Evolutionary conservation across 768 basidiomycete genomes (phyloP).

Genomic region (Naganishia vishniacii): DNA sequence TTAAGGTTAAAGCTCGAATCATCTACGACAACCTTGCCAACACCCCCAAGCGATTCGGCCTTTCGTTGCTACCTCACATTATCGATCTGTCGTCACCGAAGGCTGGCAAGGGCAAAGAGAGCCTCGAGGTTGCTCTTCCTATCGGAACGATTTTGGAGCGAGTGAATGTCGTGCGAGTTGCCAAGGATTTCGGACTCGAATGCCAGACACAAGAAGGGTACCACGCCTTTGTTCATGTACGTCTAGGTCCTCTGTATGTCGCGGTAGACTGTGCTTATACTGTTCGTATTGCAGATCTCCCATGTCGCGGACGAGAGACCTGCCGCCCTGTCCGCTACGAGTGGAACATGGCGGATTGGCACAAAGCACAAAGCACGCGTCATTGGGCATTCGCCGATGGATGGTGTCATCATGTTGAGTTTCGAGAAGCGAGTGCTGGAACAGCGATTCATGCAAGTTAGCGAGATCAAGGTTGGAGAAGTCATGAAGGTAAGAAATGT

Average conservation of each 20-base stretch:
- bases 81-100: constrained; percentile 53
- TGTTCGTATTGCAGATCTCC: constrained; percentile 63
- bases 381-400: constrained; percentile 74
- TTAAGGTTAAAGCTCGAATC: constrained; percentile 70
- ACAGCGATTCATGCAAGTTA: constrained; percentile 76
- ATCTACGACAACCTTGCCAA: constrained; percentile 68
- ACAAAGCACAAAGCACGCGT: constrained; percentile 80
- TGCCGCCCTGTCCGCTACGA: constrained; percentile 63
- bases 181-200: constrained; percentile 74
- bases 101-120: constrained; percentile 31
- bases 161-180: constrained; percentile 68
- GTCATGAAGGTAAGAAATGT: constrained; percentile 62
- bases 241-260: constrained; percentile 39
- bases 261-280: neutral
- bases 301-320: constrained; percentile 86
- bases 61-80: constrained; percentile 70
- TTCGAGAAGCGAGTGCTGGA: constrained; percentile 74
- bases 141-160: constrained; percentile 67
- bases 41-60: constrained; percentile 74
- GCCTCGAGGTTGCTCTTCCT: constrained; percentile 60
- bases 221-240: constrained; percentile 80
- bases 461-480: constrained; percentile 78
- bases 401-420: constrained; percentile 83
- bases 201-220: constrained; percentile 62
- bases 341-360: constrained; percentile 73